A percentile compares a stretch with the other conserved stretches of the same genome.
Conservation (phyloP, 2,329 filamentous ascomycete genomes). For the Hansfordia pulvinata region DNA sequence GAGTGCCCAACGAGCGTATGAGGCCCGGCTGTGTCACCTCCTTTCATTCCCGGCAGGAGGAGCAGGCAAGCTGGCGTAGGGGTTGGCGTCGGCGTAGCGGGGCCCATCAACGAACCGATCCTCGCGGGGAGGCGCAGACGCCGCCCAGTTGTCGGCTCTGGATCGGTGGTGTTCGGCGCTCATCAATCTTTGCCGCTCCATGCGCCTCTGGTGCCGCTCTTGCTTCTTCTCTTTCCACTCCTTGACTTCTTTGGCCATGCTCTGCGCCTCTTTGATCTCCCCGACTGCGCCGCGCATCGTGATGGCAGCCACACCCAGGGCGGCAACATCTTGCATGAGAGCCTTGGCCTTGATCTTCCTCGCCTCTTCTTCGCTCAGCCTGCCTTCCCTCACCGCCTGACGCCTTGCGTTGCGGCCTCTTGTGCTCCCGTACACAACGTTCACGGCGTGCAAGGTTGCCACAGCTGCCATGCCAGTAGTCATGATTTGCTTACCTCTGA, state of each 20-base stretch:
- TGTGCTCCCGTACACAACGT: constrained; percentile 45
- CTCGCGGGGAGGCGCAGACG: constrained; percentile 23
- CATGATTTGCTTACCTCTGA: constrained; percentile 48
- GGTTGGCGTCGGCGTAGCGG: constrained; percentile 31
- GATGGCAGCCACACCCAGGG: constrained; percentile 41
- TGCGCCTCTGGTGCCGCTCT: constrained; percentile 32
- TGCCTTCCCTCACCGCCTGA: constrained; percentile 38
- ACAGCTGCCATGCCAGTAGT: constrained; percentile 42
- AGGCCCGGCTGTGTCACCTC: constrained; percentile 14
- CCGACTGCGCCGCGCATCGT: constrained; percentile 42
- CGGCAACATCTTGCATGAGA: constrained; percentile 43
- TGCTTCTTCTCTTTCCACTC: constrained; percentile 35
- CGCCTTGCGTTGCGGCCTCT: constrained; percentile 39
- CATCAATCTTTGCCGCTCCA: constrained; percentile 20
- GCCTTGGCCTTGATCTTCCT: constrained; percentile 44
- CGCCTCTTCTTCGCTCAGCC: constrained; percentile 34
- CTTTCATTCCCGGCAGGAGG: constrained; percentile 23
- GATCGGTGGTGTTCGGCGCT: constrained; percentile 18
- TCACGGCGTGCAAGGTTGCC: constrained; percentile 46
- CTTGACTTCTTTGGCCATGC: constrained; percentile 31
- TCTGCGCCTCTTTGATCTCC: constrained; percentile 41
- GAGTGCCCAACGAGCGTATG: no score
- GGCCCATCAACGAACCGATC: constrained; percentile 28
- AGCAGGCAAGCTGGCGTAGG: constrained; percentile 29
- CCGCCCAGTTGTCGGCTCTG: constrained; percentile 29